phyloP scores from a whole-genome alignment of 257 asterid species.

The Jaltomata sinuosa region DNA sequence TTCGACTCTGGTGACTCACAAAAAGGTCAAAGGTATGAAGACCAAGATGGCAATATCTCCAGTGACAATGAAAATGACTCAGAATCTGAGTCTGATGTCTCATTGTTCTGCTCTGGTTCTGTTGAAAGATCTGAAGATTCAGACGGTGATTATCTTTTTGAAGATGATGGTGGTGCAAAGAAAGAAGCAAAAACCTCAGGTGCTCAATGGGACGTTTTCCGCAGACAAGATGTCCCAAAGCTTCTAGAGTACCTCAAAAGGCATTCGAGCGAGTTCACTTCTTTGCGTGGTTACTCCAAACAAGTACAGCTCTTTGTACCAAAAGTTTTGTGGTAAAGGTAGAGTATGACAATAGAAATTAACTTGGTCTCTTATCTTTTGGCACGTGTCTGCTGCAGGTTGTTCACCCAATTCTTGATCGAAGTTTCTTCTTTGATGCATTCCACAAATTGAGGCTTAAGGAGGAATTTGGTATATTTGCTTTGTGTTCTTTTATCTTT shows the following conservation, averaged over 20 bases:
- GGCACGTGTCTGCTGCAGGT: constrained; percentile 36
- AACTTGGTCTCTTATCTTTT: neutral
- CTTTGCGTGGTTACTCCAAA: constrained; percentile 35
- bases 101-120: constrained; percentile 63
- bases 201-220: constrained; percentile 87
- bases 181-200: constrained; percentile 47
- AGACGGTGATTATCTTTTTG: constrained; percentile 37
- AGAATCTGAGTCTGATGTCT: constrained; percentile 54
- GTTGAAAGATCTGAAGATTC: constrained; percentile 59
- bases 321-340: neutral
- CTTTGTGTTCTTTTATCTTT: neutral
- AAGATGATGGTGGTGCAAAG: constrained; percentile 39
- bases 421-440: constrained; percentile 66
- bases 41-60: constrained; percentile 34
- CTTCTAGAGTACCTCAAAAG: constrained; percentile 64
- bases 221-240: constrained; percentile 82
- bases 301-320: constrained; percentile 30
- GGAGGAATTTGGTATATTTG: constrained; percentile 79
- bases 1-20: constrained; percentile 31
- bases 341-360: neutral
- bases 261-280: constrained; percentile 62
- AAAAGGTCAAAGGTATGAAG: constrained; percentile 21
- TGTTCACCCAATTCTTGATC: constrained; percentile 86
- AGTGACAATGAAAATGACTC: constrained; percentile 37
- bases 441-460: constrained; percentile 87